Base-by-base conservation (phyloP, 2,329 filamentous ascomycete genomes). In the Aspergillus ibericus region DNA sequence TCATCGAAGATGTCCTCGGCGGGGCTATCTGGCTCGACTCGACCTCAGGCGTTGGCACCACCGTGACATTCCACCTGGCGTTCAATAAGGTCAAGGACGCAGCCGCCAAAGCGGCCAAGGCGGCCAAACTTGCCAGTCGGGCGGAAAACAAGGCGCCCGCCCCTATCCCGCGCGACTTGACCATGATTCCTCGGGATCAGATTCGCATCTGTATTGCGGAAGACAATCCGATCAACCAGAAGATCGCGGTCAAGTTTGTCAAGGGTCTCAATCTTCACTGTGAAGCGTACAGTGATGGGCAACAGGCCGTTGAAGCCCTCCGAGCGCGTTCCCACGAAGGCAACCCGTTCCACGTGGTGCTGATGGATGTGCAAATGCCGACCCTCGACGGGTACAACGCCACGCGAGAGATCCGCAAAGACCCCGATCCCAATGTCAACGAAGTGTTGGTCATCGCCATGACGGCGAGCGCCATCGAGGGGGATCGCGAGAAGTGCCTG, bases 341-440 rank as follows among this genome's bases (percentile, higher is more conserved):
- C 1, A 81, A 81, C 8, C 93, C 92, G 0, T 97, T 96, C 77
- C 92, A 97, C 69, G 83, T 97, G 32, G 88, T 96, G 40, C 83
- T 97, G 46, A 97, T 97, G 93, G 93, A 97, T 72, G 92, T 96
- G 3, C 92, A 96, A 76, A 97, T 97, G 93, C 93, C 93, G 0
- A 87, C 96, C 3, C 84, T 96, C 8, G 93, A 97, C 72, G 93
- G 93, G 5, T 96, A 96, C 72, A 90, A 96, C 74, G 92, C 93
- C 1, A 97, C 93, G 0, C 89, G 89, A 64, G 83, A 92, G 58
- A 86, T 97, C 46, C 88, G 93, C 9, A 85, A 86, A 65, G 92
- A 97, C 72, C 74, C 85, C 0, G 84, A 92, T 59, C 88, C 92
- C 35, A 84, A 85, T 7, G 91, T 98, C 10, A 84, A 91, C 53